These are phyloP conservation scores for Aspergillus panamensis DNA, from an alignment of 495 filamentous ascomycete genomes.

Conservation along the genomic window DNA sequence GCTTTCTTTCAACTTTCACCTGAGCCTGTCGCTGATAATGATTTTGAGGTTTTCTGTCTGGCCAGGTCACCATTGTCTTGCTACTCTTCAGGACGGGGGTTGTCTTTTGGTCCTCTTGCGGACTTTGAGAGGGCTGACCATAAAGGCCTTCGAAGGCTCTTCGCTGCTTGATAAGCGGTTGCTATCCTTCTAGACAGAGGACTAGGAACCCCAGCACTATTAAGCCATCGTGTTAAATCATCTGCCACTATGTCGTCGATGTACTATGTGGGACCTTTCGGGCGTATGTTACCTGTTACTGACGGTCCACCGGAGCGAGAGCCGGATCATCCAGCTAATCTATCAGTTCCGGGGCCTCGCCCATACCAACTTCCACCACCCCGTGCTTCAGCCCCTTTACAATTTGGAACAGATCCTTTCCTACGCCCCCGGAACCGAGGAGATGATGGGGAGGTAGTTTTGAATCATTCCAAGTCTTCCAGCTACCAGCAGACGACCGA, in stretches of 20 bases:
- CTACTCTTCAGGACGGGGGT: not conserved
- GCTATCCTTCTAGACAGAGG: conserved; percentile 4
- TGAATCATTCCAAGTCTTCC: conserved; percentile 16
- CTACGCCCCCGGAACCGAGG: conserved; percentile 33
- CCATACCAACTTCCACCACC: conserved; percentile 53
- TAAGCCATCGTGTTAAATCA: not conserved
- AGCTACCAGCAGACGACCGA: conserved; percentile 27
- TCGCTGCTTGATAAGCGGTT: not conserved
- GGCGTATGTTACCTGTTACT: conserved; percentile 45
- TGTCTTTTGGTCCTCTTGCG: not conserved
- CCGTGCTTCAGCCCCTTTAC: conserved; percentile 36
- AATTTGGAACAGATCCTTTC: conserved; percentile 44
- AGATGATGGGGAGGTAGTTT: conserved; percentile 23
- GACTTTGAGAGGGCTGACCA: not conserved
- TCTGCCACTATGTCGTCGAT: conserved; percentile 36
- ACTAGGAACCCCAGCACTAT: not conserved
- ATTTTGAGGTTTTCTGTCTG: not conserved
- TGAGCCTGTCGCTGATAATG: not conserved
- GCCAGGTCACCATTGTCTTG: not conserved
- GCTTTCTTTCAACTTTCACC: not conserved
- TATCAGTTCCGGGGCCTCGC: conserved; percentile 34
- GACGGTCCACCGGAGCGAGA: conserved; percentile 32
- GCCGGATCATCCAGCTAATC: conserved; percentile 34
- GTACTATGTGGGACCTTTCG: conserved; percentile 47
- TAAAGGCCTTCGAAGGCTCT: not conserved